Conservation (phyloP, 2,329 filamentous ascomycete species). For the Calonectria pseudoturangicola region DNA sequence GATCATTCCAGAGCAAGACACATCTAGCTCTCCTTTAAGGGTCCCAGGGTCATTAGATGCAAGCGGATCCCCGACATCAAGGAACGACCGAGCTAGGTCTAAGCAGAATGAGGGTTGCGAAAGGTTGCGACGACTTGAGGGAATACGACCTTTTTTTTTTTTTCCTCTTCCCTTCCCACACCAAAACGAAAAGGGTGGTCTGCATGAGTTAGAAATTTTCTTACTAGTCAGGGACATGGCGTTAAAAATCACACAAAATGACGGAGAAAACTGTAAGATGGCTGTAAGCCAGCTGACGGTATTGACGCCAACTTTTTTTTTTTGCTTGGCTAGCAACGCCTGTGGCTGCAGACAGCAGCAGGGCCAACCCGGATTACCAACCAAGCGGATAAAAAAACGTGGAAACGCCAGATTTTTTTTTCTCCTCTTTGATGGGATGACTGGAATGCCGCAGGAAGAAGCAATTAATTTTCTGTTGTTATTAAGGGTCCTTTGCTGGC, state of each 20-base stretch:
- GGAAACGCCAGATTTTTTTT: background rate
- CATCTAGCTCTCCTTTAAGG: background rate
- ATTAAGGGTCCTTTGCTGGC: constrained; percentile 19
- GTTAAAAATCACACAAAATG: constrained; percentile 5
- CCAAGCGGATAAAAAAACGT: constrained; percentile 10
- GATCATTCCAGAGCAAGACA: constrained; percentile 18
- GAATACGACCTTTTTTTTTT: background rate
- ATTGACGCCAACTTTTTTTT: background rate
- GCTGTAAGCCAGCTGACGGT: background rate
- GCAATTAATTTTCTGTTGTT: background rate
- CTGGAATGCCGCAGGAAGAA: background rate
- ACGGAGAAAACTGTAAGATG: constrained; percentile 1
- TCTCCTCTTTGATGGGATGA: background rate
- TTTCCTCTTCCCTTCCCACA: background rate
- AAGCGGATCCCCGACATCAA: constrained; percentile 3
- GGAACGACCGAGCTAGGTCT: background rate
- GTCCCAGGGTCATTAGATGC: background rate
- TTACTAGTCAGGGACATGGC: constrained; percentile 20
- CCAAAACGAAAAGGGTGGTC: background rate
- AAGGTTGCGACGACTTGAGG: background rate
- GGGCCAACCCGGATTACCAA: constrained; percentile 15
- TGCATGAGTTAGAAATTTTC: background rate
- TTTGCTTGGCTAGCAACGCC: background rate
- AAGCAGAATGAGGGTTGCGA: background rate
- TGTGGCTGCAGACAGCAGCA: background rate